These are phyloP conservation scores for Antarctomyces pellizariae DNA, from an alignment of 495 filamentous ascomycete genomes.

Conservation along the genomic window DNA sequence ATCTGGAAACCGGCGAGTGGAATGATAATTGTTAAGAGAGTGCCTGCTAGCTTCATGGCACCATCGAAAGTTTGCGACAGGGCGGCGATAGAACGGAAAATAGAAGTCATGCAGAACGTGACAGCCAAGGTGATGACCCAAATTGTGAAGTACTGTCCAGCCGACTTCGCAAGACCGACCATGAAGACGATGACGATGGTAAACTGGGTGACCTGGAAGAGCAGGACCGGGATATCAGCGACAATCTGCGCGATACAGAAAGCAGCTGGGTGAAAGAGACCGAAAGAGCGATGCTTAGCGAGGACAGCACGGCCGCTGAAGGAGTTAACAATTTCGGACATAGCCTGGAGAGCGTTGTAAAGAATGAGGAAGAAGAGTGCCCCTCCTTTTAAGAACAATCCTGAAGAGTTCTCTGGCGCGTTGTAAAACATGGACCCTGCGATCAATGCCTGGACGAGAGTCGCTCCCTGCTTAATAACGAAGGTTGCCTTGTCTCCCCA, in stretches of 20 bases:
- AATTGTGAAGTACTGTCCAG: constrained; percentile 28
- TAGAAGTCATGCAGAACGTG: constrained; percentile 22
- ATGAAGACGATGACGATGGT: constrained; percentile 45
- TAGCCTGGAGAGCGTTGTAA: constrained; percentile 39
- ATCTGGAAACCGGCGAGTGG: constrained; percentile 20
- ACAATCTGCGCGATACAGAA: constrained; percentile 47
- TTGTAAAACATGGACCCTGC: constrained; percentile 68
- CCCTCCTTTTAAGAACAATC: constrained; percentile 28
- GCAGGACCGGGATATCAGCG: constrained; percentile 40
- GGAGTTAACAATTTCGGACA: constrained; percentile 35
- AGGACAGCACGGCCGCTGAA: constrained; percentile 39
- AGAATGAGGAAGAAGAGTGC: constrained; percentile 33
- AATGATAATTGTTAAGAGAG: constrained; percentile 16
- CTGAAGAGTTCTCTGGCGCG: constrained; percentile 28
- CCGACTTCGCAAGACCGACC: constrained; percentile 23
- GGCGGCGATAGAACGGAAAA: constrained; percentile 27
- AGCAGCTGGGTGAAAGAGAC: constrained; percentile 48
- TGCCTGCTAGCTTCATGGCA: constrained; percentile 30
- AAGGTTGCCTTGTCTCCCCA: constrained; percentile 37
- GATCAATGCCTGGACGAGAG: constrained; percentile 52
- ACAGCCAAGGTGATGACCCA: constrained; percentile 21
- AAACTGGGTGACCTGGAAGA: constrained; percentile 38
- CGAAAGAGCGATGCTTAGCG: constrained; percentile 46
- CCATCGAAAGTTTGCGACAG: constrained; percentile 25
- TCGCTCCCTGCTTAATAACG: constrained; percentile 35